A percentile compares a stretch with the other conserved stretches of the same genome.
These are phyloP conservation scores for Saturnispora zaruensis DNA, from an alignment of 805 yeast species.

Conservation along the genomic window DNA sequence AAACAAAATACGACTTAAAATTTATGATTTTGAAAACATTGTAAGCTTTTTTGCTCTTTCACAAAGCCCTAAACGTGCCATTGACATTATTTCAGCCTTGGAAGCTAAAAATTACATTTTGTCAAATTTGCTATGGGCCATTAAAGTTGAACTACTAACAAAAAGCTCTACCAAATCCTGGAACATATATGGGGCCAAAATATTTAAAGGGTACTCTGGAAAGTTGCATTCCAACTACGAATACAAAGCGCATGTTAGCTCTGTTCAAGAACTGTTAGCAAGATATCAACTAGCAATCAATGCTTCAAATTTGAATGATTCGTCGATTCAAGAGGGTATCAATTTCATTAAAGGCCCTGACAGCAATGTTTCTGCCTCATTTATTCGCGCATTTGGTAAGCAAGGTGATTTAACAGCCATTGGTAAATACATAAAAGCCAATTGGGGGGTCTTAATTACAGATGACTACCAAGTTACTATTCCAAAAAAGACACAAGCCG, in stretches of 20 bases:
- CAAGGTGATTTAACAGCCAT: conserved; percentile 21
- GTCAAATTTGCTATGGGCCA: conserved; percentile 21
- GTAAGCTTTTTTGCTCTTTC: conserved; percentile 17
- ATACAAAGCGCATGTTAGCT: neutral
- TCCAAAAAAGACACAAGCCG: neutral
- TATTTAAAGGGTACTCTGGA: conserved; percentile 6
- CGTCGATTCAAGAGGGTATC: neutral
- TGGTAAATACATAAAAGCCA: conserved; percentile 17
- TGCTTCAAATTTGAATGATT: neutral
- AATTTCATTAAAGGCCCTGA: neutral
- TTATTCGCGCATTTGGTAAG: conserved; percentile 25
- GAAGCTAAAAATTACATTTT: conserved; percentile 15
- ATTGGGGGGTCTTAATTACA: conserved; percentile 23
- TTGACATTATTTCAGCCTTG: conserved; percentile 15
- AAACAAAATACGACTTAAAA: conserved; percentile 6
- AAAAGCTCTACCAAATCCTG: conserved; percentile 21
- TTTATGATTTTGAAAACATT: conserved; percentile 22
- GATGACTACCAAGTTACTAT: neutral
- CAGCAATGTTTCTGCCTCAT: conserved; percentile 9
- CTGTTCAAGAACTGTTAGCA: neutral
- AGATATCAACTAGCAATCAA: neutral
- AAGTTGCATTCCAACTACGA: neutral
- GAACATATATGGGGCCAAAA: conserved; percentile 16
- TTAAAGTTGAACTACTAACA: conserved; percentile 20
- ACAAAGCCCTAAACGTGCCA: conserved; percentile 16